Percentiles rank a stretch among this genome's conserved stretches.
These are phyloP conservation scores for Lachancea sp. DNA, from an alignment of 805 yeast genomes.

Conservation along the genomic window DNA sequence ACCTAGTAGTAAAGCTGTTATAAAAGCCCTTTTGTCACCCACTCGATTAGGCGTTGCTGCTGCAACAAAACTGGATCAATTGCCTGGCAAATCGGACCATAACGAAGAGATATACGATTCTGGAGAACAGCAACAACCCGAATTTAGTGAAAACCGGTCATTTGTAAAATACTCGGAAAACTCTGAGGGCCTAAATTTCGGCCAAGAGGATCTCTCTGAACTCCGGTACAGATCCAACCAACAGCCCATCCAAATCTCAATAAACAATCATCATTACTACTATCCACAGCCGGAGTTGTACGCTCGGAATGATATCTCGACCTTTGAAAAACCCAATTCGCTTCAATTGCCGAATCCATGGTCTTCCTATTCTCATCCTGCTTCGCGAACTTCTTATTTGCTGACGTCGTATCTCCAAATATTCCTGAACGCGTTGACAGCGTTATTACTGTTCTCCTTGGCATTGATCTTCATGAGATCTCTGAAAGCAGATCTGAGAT, in stretches of 20 bases:
- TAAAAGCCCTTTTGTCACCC: conserved; percentile 25
- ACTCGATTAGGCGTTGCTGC: conserved; percentile 28
- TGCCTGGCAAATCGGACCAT: conserved; percentile 1
- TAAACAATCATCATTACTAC: conserved; percentile 26
- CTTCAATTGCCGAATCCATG: conserved; percentile 51
- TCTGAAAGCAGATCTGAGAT: conserved; percentile 47
- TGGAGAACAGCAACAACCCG: not conserved
- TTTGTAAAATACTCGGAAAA: not conserved
- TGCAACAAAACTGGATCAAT: conserved; percentile 20
- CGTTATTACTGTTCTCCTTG: conserved; percentile 40
- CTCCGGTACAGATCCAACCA: conserved; percentile 14
- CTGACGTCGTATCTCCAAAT: conserved; percentile 59
- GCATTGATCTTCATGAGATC: conserved; percentile 41
- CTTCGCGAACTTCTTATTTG: conserved; percentile 47
- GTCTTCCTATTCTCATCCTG: conserved; percentile 46
- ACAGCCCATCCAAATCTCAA: conserved; percentile 23
- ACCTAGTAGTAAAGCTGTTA: conserved; percentile 13
- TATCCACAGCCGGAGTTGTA: conserved; percentile 15
- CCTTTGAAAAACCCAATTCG: conserved; percentile 6
- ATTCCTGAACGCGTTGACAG: conserved; percentile 42
- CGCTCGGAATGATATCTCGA: conserved; percentile 11
- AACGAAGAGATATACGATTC: not conserved
- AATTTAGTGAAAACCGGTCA: not conserved
- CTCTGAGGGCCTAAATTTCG: not conserved
- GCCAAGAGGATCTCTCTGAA: conserved; percentile 6